A percentile compares a stretch with the other conserved stretches of the same genome.
phyloP scores from a whole-genome alignment of 352 stramenopile species.

The Phytophthora pisi region DNA sequence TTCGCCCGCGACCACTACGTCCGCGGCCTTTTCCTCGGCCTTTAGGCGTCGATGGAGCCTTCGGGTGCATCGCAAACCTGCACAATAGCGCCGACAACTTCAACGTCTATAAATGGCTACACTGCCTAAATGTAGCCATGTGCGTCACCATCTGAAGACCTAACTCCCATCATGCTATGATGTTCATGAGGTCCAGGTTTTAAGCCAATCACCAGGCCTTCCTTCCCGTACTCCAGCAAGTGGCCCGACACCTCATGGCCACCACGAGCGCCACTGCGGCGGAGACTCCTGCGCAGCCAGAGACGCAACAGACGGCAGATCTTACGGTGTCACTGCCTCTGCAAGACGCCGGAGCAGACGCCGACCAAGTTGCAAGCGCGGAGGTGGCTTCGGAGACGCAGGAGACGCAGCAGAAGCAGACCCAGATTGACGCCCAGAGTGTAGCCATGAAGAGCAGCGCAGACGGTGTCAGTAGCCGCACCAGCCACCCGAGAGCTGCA shows the following conservation, averaged over 20 bases:
- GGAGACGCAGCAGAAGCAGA: conserved; percentile 1
- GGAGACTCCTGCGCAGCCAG: conserved; percentile 2
- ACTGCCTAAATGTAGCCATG: conserved; percentile 2
- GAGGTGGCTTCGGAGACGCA: not conserved
- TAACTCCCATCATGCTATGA: not conserved
- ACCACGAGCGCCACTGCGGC: not conserved
- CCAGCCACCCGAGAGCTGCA: conserved; percentile 12
- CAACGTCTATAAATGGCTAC: conserved; percentile 24
- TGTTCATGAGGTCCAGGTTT: not conserved
- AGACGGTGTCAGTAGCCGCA: conserved; percentile 1
- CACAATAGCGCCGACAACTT: conserved; percentile 5
- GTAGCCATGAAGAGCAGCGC: conserved; percentile 4
- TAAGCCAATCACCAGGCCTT: conserved; percentile 1
- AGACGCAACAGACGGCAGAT: not conserved
- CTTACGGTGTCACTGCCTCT: not conserved
- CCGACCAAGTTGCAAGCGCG: not conserved
- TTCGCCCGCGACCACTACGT: conserved; percentile 1
- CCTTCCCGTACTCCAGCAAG: not conserved
- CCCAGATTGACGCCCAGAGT: not conserved
- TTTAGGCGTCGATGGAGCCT: conserved; percentile 21
- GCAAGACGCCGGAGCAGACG: not conserved
- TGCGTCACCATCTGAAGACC: not conserved
- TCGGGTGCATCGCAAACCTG: conserved; percentile 7
- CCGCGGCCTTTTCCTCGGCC: conserved; percentile 13
- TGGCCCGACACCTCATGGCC: not conserved